These are phyloP conservation scores for Lindgomyces ingoldianus DNA, from an alignment of 495 filamentous ascomycete genomes.

Conservation along the genomic window DNA sequence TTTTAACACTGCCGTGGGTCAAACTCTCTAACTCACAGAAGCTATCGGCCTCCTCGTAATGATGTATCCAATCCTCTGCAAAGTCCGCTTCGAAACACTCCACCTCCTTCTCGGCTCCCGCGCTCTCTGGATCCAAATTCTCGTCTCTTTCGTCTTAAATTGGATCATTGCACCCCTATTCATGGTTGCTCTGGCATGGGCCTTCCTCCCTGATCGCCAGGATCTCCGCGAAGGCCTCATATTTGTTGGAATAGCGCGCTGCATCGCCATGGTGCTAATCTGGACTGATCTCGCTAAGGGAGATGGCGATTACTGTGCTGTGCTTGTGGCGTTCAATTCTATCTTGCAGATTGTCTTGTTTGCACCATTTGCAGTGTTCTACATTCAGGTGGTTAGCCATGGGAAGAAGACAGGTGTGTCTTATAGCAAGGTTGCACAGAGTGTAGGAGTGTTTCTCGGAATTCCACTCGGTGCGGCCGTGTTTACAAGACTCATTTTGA, in stretches of 20 bases:
- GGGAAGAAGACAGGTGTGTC: constrained; percentile 24
- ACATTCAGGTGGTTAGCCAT: constrained; percentile 42
- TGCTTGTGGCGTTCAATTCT: constrained; percentile 46
- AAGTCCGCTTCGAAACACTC: constrained; percentile 80
- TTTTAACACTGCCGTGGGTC: no score
- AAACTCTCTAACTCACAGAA: constrained; percentile 35
- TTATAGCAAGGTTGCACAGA: constrained; percentile 42
- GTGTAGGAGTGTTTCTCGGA: constrained; percentile 46
- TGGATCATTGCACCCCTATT: constrained; percentile 89
- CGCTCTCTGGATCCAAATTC: constrained; percentile 75
- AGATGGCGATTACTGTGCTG: constrained; percentile 47
- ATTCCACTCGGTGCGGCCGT: constrained; percentile 46
- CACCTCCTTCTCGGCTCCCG: constrained; percentile 65
- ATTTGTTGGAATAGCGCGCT: constrained; percentile 46
- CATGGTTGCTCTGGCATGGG: constrained; percentile 65
- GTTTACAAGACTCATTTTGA: constrained; percentile 39
- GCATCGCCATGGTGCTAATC: constrained; percentile 49
- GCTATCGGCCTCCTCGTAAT: constrained; percentile 83
- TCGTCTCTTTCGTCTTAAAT: constrained; percentile 76
- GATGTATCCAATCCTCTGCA: constrained; percentile 96
- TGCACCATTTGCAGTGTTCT: constrained; percentile 46
- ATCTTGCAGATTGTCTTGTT: constrained; percentile 47
- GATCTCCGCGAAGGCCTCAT: constrained; percentile 46
- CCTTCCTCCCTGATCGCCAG: constrained; percentile 46
- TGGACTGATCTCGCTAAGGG: constrained; percentile 46